These are phyloP conservation scores for Fomitopsis schrenkii DNA, from an alignment of 1,284 basidiomycete genomes.

Conservation along the genomic window DNA sequence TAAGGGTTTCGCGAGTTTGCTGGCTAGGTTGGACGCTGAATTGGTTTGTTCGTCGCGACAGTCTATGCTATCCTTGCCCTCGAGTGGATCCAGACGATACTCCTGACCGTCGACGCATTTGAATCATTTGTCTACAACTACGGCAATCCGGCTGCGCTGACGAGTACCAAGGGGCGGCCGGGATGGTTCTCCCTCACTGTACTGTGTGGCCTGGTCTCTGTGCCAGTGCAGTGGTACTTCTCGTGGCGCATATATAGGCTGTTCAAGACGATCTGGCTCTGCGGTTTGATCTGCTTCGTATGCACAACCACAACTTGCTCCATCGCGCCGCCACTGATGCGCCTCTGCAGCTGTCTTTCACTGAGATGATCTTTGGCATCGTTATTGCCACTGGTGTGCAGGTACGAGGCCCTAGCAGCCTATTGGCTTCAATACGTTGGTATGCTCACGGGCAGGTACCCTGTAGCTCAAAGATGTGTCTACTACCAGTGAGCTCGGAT, in stretches of 20 bases:
- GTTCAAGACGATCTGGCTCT: neutral
- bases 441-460: neutral
- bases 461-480: neutral
- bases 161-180: neutral
- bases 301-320: neutral
- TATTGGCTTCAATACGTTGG: neutral
- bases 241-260: neutral
- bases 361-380: neutral
- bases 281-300: neutral
- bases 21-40: no score
- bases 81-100: constrained; percentile 2
- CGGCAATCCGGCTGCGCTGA: neutral
- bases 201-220: neutral
- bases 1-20: neutral
- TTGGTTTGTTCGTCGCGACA: neutral
- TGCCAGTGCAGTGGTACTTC: neutral
- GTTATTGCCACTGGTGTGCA: neutral
- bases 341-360: neutral
- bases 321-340: neutral
- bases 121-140: constrained; percentile 1
- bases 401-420: neutral
- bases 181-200: neutral
- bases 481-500: neutral
- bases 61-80: neutral
- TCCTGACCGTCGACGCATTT: neutral